These are phyloP conservation scores for Aspergillus jensenii DNA, from an alignment of 2,329 filamentous ascomycete species.

Conservation along the genomic window DNA sequence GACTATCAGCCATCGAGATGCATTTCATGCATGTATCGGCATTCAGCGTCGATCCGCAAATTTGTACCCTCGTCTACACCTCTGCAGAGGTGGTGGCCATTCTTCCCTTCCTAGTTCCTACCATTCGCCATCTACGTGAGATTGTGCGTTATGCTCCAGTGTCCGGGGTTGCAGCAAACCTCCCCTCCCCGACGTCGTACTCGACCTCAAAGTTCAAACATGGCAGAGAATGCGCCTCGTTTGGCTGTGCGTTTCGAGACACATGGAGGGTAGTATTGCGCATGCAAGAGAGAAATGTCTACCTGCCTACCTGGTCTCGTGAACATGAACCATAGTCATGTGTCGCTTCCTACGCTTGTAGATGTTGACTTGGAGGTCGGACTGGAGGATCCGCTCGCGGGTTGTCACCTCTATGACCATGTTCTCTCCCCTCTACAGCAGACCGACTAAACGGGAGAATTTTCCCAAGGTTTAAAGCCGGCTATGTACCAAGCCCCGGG, in stretches of 20 bases:
- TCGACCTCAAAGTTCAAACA: not conserved
- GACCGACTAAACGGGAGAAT: no score
- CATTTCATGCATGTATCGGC: constrained; percentile 11
- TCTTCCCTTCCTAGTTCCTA: not conserved
- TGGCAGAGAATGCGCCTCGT: not conserved
- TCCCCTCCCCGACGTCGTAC: not conserved
- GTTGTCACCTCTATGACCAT: no score
- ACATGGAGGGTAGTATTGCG: not conserved
- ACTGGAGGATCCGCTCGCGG: no score
- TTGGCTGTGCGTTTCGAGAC: not conserved
- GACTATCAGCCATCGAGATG: not conserved
- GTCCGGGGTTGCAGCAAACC: constrained; percentile 4
- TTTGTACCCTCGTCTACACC: not conserved
- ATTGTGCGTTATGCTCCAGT: not conserved
- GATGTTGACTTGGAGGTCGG: no score
- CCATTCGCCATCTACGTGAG: not conserved
- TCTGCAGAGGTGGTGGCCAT: not conserved
- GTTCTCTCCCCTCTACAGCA: no score
- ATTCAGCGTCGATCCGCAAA: constrained; percentile 18
- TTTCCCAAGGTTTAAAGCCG: no score
- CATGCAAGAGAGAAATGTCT: not conserved
- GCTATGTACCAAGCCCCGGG: no score
- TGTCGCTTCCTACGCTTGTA: not conserved
- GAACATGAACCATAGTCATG: not conserved
- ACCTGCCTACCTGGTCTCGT: not conserved